Evolutionary conservation across 2,329 filamentous ascomycete genomes (phyloP).

Genomic region (Trichoderma endophyticum): DNA sequence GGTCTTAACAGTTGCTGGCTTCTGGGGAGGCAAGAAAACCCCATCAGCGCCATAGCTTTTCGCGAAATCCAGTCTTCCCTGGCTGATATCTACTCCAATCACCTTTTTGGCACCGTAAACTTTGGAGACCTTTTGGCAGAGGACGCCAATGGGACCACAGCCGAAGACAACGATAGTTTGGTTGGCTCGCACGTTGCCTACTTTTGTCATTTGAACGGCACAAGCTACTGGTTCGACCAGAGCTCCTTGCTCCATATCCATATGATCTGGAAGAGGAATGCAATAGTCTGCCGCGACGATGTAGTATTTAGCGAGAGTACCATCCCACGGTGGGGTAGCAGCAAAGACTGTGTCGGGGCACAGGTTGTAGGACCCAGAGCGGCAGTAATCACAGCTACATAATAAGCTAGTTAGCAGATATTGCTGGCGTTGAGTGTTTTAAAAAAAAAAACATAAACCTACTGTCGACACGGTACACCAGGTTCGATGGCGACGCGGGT

Average conservation of each 20-base stretch:
- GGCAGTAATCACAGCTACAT: neutral
- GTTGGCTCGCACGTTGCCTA: constrained; percentile 37
- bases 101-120: constrained; percentile 32
- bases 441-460: neutral
- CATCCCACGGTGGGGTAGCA: neutral
- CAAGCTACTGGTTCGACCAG: neutral
- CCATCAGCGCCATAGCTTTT: constrained; percentile 41
- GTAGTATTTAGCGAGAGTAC: neutral
- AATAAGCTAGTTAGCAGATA: neutral
- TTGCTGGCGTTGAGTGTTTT: too few relatives aligned
- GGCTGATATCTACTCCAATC: constrained; percentile 43
- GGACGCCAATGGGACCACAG: constrained; percentile 45
- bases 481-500: neutral
- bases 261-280: neutral
- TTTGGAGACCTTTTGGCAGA: constrained; percentile 42
- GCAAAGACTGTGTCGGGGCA: neutral
- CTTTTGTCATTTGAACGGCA: constrained; percentile 24
- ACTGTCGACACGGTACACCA: neutral
- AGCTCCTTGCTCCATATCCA: neutral
- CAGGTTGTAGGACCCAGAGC: neutral
- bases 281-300: neutral
- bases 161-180: constrained; percentile 47
- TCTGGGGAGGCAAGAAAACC: constrained; percentile 33
- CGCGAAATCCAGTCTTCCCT: constrained; percentile 39
- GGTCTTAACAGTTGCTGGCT: constrained; percentile 34